phyloP scores from a whole-genome alignment of 805 yeast genomes.

The Lachancea fermentati region DNA sequence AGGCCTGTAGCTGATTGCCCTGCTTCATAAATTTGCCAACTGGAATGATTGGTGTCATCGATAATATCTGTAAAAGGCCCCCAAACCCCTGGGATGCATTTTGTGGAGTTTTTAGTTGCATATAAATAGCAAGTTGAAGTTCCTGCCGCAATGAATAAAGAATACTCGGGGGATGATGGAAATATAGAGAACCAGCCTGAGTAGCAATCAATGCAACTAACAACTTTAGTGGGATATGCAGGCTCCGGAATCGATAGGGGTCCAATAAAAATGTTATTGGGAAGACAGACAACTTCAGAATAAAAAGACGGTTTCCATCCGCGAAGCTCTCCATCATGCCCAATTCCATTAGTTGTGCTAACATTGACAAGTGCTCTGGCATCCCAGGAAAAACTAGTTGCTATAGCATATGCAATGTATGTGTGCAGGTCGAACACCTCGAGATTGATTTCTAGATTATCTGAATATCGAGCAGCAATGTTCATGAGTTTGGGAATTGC shows the following conservation, averaged over 20 bases:
- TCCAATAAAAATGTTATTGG: constrained; percentile 26
- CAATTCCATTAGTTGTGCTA: constrained; percentile 28
- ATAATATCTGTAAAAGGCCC: constrained; percentile 48
- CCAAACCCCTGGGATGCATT: constrained; percentile 46
- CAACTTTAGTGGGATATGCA: constrained; percentile 25
- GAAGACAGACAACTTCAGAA: constrained; percentile 12
- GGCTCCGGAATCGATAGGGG: constrained; percentile 1
- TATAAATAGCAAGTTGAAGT: constrained; percentile 53
- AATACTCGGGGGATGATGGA: constrained; percentile 16
- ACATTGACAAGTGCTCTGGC: constrained; percentile 1
- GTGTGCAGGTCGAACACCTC: constrained; percentile 50
- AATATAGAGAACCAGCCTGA: constrained; percentile 46
- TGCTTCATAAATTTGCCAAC: constrained; percentile 40
- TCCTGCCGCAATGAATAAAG: constrained; percentile 52
- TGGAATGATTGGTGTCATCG: constrained; percentile 8
- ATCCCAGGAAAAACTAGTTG: constrained; percentile 16
- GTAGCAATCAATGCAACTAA: constrained; percentile 58
- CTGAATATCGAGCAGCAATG: constrained; percentile 14
- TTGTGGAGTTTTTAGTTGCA: constrained; percentile 17
- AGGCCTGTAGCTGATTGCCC: constrained; percentile 59
- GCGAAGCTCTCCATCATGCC: constrained; percentile 52
- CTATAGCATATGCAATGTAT: constrained; percentile 32
- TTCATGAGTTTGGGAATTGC: constrained; percentile 48
- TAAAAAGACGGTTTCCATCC: constrained; percentile 43
- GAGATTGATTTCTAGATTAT: constrained; percentile 12